These are phyloP conservation scores for Haplosporangium sp. DNA, from an alignment of 371 early-diverging fungal species.

Conservation along the genomic window DNA sequence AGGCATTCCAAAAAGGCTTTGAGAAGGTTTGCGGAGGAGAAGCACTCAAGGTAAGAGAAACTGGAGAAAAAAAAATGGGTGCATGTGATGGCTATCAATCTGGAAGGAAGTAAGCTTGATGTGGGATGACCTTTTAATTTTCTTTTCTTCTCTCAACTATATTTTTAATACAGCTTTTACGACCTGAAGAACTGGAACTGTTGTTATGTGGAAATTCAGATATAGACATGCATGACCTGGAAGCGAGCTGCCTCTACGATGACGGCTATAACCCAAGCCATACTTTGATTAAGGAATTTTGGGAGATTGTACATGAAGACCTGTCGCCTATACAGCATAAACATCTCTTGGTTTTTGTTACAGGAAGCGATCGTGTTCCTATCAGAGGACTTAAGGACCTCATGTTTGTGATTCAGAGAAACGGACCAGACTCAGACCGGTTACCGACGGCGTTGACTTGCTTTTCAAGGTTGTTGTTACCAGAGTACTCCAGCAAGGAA, in stretches of 20 bases:
- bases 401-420: conserved; percentile 96
- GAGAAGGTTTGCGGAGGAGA: conserved; percentile 85
- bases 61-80: background rate
- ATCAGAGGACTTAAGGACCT: conserved; percentile 93
- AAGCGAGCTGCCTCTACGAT: conserved; percentile 27
- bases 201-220: conserved; percentile 89
- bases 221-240: conserved; percentile 65
- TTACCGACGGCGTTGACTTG: conserved; percentile 92
- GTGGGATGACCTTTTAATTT: too few species aligned
- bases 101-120: too few species aligned
- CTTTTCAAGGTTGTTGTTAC: conserved; percentile 94
- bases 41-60: conserved; percentile 68
- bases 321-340: conserved; percentile 88
- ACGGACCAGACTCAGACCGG: conserved; percentile 93
- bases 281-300: conserved; percentile 76
- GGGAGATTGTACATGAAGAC: conserved; percentile 89
- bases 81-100: too few species aligned
- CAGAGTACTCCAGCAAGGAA: conserved; percentile 88
- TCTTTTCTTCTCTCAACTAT: background rate
- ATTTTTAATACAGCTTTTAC: conserved; percentile 70
- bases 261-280: conserved; percentile 43
- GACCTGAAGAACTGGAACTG: conserved; percentile 95
- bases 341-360: conserved; percentile 94
- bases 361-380: conserved; percentile 97
- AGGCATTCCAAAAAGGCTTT: conserved; percentile 93